These are phyloP conservation scores for Apiosordaria backusii DNA, from an alignment of 495 filamentous ascomycete species.

Conservation along the genomic window DNA sequence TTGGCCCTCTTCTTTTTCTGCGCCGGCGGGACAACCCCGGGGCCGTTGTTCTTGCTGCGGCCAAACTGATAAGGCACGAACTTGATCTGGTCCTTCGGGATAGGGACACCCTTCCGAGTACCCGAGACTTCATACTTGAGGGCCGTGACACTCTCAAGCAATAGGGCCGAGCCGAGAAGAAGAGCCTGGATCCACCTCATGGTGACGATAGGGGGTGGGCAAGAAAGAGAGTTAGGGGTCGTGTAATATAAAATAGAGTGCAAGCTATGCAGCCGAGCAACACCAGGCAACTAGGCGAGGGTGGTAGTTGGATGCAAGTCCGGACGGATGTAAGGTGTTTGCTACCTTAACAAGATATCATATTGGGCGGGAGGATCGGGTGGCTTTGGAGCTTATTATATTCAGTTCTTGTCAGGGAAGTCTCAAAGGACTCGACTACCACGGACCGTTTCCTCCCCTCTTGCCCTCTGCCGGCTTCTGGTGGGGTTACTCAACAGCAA, in stretches of 20 bases:
- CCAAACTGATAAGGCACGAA: constrained; percentile 23
- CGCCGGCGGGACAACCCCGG: background rate
- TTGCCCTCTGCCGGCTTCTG: background rate
- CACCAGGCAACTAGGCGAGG: background rate
- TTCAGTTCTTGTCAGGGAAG: background rate
- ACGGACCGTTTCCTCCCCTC: background rate
- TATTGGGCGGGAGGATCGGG: constrained; percentile 1
- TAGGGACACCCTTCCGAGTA: constrained; percentile 26
- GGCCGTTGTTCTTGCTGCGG: background rate
- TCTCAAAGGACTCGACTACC: background rate
- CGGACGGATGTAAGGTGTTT: background rate
- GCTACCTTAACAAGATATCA: background rate
- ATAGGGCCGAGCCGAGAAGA: constrained; percentile 19
- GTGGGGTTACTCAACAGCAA: constrained; percentile 10
- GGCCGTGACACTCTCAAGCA: constrained; percentile 18
- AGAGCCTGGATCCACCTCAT: constrained; percentile 16
- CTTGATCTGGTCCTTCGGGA: constrained; percentile 27
- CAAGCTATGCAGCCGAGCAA: background rate
- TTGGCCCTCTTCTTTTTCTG: constrained; percentile 22
- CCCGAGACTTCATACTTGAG: constrained; percentile 24
- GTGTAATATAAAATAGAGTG: constrained; percentile 12
- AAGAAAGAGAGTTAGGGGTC: background rate
- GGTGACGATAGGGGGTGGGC: background rate
- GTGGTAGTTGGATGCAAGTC: constrained; percentile 4
- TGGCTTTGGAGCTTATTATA: constrained; percentile 11